Conservation (phyloP, 768 basidiomycete species). For the Boletus rex-veris region DNA sequence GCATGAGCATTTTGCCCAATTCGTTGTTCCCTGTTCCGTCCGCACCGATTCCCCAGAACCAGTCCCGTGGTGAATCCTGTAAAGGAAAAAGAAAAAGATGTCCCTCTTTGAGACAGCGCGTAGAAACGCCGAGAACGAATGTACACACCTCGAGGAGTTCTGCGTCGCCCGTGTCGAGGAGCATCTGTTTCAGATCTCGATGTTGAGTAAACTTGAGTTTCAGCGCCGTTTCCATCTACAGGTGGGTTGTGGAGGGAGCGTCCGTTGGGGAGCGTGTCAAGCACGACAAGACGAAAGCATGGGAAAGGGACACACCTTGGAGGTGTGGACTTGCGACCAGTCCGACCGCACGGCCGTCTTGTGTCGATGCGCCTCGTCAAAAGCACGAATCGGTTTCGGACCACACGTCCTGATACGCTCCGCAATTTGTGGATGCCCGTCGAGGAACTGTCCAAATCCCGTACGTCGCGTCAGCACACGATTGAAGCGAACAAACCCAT, state of each 20-base stretch:
- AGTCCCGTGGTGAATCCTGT: slow-evolving; percentile 69
- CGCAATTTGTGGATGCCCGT: slow-evolving; percentile 56
- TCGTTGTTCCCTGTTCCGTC: slow-evolving; percentile 68
- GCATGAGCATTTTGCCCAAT: slow-evolving; percentile 66
- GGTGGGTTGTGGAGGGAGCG: too few relatives aligned
- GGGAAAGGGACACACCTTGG: slow-evolving; percentile 42
- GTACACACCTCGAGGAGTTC: slow-evolving; percentile 62
- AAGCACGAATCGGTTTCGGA: slow-evolving; percentile 57
- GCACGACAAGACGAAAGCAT: too few relatives aligned
- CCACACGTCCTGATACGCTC: slow-evolving; percentile 67
- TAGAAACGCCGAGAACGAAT: background rate
- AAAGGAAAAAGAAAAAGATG: too few relatives aligned
- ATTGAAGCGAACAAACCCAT: too few relatives aligned
- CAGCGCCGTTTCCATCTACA: slow-evolving; percentile 61
- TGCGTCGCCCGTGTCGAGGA: slow-evolving; percentile 62
- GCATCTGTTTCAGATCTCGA: slow-evolving; percentile 48
- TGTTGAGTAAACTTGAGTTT: slow-evolving; percentile 74
- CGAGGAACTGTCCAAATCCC: slow-evolving; percentile 47
- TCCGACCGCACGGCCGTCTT: slow-evolving; percentile 58
- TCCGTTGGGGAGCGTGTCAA: too few relatives aligned
- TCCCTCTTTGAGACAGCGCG: background rate
- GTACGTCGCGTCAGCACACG: slow-evolving; percentile 1
- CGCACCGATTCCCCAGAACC: slow-evolving; percentile 73
- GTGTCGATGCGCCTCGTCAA: slow-evolving; percentile 66
- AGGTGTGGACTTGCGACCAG: slow-evolving; percentile 65